Base-by-base conservation (phyloP, 2,329 filamentous ascomycete genomes). In the Triangularia setosa region DNA sequence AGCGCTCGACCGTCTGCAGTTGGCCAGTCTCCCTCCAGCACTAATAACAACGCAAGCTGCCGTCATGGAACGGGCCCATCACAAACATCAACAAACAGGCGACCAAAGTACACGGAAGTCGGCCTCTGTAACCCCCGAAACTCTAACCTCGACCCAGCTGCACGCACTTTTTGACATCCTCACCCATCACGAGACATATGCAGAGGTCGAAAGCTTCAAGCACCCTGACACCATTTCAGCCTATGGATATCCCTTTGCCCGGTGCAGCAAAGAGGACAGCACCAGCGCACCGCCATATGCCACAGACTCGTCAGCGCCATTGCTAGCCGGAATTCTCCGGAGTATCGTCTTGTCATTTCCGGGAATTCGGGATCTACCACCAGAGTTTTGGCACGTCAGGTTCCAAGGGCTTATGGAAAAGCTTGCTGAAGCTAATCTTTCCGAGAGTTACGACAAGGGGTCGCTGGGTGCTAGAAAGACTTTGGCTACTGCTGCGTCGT, bases 361-460 rank as follows among this genome's bases (percentile, higher is more conserved):
- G 0, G 90, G 88, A 0, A 75, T 92, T 44, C 81, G 82, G 59
- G 84, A 87, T 65, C 79, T 94, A 2, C 81, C 85, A 0, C 73
- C 79, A 1, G 84, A 85, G 2, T 91, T 90, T 75, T 92, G 89
- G 88, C 81, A 80, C 33, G 79, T 81, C n/a, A 81, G 85, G 54
- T 79, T 89, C 24, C 83, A 86, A 68, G 81, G 82, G 1, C 75
- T 92, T 16, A 79, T 91, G 69, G 77, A 79, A 69, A 81, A 86
- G 70, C 78, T 94, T 61, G 87, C 83, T 8, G 83, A 87, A 30
- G 89, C 87, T 1, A 86, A 91, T 59, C 79, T 94, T 30, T 92
- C 89, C 1, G 91, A 94, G 75, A 92, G 89, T 73, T 94, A 93
- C 72, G 91, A 94, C 74, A 92, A 92, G 75, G 90, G 89, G 14